A percentile compares a stretch with the other conserved stretches of the same genome.
Evolutionary conservation across 2,329 filamentous ascomycete species (phyloP).

Genomic region (Westerdykella sp.): DNA sequence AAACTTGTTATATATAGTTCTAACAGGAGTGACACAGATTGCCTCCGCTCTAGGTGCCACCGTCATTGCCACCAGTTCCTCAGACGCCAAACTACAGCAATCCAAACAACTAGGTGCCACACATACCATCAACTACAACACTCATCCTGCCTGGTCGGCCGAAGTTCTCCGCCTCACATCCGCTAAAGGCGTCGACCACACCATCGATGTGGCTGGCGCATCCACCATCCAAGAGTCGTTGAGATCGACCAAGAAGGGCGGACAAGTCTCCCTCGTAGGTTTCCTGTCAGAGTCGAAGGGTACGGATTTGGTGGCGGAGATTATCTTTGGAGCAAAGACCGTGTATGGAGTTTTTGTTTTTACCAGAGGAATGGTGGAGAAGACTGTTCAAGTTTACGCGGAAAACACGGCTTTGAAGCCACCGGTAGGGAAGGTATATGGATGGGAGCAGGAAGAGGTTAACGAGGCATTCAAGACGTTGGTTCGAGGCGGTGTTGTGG

Average conservation of each 20-base stretch:
- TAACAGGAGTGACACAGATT: slow-evolving; percentile 13
- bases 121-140: slow-evolving; percentile 47
- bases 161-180: slow-evolving; percentile 43
- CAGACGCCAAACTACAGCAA: slow-evolving; percentile 42
- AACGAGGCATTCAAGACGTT: slow-evolving; percentile 15
- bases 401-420: slow-evolving; percentile 7
- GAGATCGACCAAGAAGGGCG: slow-evolving; percentile 41
- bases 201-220: slow-evolving; percentile 40
- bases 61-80: slow-evolving; percentile 48
- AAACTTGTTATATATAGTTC: neutral
- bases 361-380: slow-evolving; percentile 3
- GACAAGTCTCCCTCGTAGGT: slow-evolving; percentile 44
- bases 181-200: slow-evolving; percentile 40
- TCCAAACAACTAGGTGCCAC: slow-evolving; percentile 40
- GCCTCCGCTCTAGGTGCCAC: slow-evolving; percentile 43
- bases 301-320: slow-evolving; percentile 4
- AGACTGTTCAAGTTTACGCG: slow-evolving; percentile 4
- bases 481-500: slow-evolving; percentile 14
- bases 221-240: slow-evolving; percentile 40
- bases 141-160: slow-evolving; percentile 40
- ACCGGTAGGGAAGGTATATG: slow-evolving; percentile 6
- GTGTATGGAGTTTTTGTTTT: slow-evolving; percentile 4
- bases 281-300: slow-evolving; percentile 24
- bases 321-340: slow-evolving; percentile 7
- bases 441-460: slow-evolving; percentile 11